These are phyloP conservation scores for Bimuria novae-zelandiae DNA, from an alignment of 2,329 filamentous ascomycete species.

Conservation along the genomic window DNA sequence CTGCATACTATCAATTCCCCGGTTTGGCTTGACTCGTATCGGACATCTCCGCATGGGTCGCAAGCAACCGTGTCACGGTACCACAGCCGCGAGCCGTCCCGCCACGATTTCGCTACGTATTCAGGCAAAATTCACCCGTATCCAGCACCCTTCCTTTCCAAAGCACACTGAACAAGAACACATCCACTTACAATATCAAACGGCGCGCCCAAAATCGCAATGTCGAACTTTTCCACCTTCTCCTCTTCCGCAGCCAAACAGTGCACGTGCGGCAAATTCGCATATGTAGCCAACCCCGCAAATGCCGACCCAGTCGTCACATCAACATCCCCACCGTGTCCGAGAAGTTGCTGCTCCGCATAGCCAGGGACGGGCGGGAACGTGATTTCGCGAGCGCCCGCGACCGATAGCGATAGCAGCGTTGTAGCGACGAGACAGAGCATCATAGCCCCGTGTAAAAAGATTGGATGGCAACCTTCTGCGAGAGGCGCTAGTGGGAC, in stretches of 20 bases:
- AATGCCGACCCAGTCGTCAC: conserved; percentile 41
- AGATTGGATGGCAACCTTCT: too few species aligned
- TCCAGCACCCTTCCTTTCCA: too few species aligned
- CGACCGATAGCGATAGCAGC: too few species aligned
- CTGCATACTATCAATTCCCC: too few species aligned
- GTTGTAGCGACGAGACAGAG: too few species aligned
- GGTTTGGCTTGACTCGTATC: too few species aligned
- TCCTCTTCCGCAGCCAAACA: conserved; percentile 47
- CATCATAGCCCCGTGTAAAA: too few species aligned
- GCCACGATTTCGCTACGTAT: too few species aligned
- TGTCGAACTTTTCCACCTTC: conserved; percentile 52
- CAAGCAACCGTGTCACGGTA: too few species aligned
- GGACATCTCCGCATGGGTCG: too few species aligned
- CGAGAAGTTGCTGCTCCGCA: conserved; percentile 38
- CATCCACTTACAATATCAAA: conserved; percentile 52
- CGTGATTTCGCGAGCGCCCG: conserved; percentile 51
- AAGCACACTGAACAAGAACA: background rate
- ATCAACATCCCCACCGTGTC: conserved; percentile 26
- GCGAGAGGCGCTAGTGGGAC: too few species aligned
- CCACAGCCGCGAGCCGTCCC: too few species aligned
- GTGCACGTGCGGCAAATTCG: conserved; percentile 55
- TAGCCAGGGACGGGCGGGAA: conserved; percentile 48
- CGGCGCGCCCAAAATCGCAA: conserved; percentile 55
- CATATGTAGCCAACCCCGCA: conserved; percentile 53
- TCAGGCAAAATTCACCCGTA: conserved; percentile 2